A percentile compares a stretch with the other conserved stretches of the same genome.
Conservation (phyloP, 345 rosid genomes). For the Erysimum cheiranthoides region DNA sequence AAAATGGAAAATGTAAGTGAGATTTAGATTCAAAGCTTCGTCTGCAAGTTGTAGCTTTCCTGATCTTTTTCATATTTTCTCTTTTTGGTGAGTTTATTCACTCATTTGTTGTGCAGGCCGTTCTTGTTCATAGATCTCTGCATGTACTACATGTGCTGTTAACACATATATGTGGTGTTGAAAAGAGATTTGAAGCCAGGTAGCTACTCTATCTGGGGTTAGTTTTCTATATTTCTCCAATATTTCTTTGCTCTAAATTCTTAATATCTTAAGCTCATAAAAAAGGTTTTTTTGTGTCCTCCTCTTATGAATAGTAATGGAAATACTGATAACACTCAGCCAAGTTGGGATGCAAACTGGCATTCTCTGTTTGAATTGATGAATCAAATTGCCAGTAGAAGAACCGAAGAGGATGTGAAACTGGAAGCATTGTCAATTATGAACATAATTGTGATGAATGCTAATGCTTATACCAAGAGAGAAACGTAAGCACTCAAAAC, state of each 20-base stretch:
- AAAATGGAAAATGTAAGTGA: slow-evolving; percentile 63
- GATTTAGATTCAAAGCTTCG: slow-evolving; percentile 21
- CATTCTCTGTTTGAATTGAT: slow-evolving; percentile 61
- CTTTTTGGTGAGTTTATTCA: slow-evolving; percentile 18
- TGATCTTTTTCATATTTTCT: slow-evolving; percentile 18
- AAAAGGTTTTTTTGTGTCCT: slow-evolving; percentile 2
- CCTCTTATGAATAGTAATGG: slow-evolving; percentile 27
- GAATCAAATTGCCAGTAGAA: slow-evolving; percentile 53
- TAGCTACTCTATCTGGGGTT: slow-evolving; percentile 46
- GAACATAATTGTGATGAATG: slow-evolving; percentile 72
- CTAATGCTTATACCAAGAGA: slow-evolving; percentile 62
- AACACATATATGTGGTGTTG: slow-evolving; percentile 62
- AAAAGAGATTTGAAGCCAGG: slow-evolving; percentile 61
- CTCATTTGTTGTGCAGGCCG: slow-evolving; percentile 55
- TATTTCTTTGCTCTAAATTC: neutral
- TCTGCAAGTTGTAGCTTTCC: slow-evolving; percentile 25
- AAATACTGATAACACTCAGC: slow-evolving; percentile 36
- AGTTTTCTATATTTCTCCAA: slow-evolving; percentile 5
- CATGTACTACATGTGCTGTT: slow-evolving; percentile 59
- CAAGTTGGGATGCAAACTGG: slow-evolving; percentile 61
- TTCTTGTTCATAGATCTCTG: slow-evolving; percentile 64
- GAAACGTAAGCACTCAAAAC: slow-evolving; percentile 61
- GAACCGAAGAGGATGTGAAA: slow-evolving; percentile 60
- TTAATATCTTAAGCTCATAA: neutral
- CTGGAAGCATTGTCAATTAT: slow-evolving; percentile 77